phyloP scores from a whole-genome alignment of 176 grass and related monocot species.

The Aechmea fasciata region DNA sequence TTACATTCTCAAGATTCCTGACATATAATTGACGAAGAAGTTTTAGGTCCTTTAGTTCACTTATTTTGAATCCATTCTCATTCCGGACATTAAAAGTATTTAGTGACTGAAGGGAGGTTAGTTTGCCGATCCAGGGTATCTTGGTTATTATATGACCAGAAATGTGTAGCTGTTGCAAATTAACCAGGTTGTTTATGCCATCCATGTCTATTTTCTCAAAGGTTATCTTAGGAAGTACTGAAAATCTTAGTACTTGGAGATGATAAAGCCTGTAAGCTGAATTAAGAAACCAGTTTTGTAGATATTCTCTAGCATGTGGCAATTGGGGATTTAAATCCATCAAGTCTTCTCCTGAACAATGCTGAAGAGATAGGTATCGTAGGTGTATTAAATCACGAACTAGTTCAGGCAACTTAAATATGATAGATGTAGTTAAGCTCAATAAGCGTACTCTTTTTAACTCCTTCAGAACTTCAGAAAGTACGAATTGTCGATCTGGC shows the following conservation, averaged over 20 bases:
- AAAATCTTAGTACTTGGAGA: neutral
- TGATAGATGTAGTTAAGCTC: neutral
- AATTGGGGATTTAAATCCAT: too few relatives aligned
- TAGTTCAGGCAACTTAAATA: neutral
- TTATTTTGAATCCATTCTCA: conserved; percentile 8
- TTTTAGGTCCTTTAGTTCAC: conserved; percentile 2
- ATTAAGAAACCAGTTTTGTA: neutral
- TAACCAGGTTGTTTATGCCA: neutral
- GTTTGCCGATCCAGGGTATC: conserved; percentile 11
- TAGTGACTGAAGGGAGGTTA: conserved; percentile 24
- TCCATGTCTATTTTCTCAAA: neutral
- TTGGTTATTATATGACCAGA: conserved; percentile 1
- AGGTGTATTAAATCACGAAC: conserved; percentile 1
- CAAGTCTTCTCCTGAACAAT: neutral
- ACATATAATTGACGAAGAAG: conserved; percentile 13
- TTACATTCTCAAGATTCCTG: conserved; percentile 11
- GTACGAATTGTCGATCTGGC: neutral
- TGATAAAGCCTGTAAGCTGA: neutral
- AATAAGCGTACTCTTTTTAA: neutral
- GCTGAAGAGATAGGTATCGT: neutral
- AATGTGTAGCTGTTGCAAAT: conserved; percentile 8
- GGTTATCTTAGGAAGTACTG: neutral
- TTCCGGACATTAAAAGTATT: conserved; percentile 1
- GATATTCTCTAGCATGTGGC: neutral
- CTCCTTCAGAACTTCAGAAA: neutral